Percentiles rank a stretch among this genome's conserved stretches.
Conservation (phyloP, 495 filamentous ascomycete species). For the Tuber indicum region DNA sequence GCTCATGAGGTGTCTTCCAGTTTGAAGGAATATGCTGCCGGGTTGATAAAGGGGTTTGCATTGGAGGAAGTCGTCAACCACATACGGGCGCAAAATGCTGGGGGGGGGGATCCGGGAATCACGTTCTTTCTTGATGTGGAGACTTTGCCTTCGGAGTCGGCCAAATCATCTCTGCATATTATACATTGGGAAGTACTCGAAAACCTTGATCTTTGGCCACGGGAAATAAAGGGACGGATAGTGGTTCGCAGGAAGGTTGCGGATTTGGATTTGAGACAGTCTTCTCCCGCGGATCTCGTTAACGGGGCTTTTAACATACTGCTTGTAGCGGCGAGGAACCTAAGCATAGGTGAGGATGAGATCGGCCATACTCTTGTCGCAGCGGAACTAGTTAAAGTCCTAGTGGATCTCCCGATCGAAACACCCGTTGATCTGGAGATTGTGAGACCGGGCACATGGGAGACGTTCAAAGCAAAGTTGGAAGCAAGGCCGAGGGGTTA, state of each 20-base stretch:
- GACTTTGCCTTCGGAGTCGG: background rate
- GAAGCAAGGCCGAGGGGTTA: constrained; percentile 12
- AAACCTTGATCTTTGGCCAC: constrained; percentile 20
- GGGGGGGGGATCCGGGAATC: background rate
- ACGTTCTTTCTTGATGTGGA: background rate
- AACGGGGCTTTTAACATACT: constrained; percentile 22
- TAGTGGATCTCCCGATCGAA: constrained; percentile 16
- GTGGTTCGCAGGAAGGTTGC: constrained; percentile 24
- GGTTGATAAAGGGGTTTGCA: background rate
- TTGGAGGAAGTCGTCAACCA: background rate
- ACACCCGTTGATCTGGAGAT: constrained; percentile 27
- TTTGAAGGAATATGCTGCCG: background rate
- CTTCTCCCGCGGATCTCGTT: background rate
- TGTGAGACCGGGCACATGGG: constrained; percentile 29
- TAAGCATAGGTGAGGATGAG: background rate
- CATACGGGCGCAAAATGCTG: background rate
- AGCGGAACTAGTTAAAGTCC: background rate
- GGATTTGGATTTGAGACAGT: background rate
- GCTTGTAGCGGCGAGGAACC: constrained; percentile 14
- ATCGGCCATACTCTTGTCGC: constrained; percentile 1
- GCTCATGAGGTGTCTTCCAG: background rate
- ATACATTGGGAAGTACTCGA: constrained; percentile 30
- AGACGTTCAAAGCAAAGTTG: constrained; percentile 14
- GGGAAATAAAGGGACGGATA: constrained; percentile 9
- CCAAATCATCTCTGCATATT: constrained; percentile 13